phyloP scores from a whole-genome alignment of 2,329 filamentous ascomycete species.

The Fusarium paranaense region DNA sequence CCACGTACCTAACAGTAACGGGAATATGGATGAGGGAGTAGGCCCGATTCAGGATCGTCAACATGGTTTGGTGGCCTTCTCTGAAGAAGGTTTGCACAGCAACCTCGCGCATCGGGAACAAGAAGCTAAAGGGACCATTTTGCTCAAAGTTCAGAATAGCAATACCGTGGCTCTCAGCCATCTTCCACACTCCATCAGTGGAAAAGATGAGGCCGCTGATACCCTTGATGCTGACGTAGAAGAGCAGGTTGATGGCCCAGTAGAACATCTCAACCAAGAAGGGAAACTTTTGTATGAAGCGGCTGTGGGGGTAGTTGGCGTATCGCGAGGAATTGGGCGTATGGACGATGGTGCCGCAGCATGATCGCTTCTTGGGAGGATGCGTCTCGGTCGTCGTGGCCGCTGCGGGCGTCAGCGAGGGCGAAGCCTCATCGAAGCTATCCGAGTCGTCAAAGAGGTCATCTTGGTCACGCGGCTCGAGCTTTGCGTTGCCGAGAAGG shows the following conservation, averaged over 20 bases:
- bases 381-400: slow-evolving; percentile 40
- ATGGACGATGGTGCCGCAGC: slow-evolving; percentile 61
- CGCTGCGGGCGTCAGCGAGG: slow-evolving; percentile 13
- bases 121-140: slow-evolving; percentile 58
- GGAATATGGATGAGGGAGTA: slow-evolving; percentile 72
- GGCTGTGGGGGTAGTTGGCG: slow-evolving; percentile 68
- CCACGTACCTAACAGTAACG: slow-evolving; percentile 65
- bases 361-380: slow-evolving; percentile 61
- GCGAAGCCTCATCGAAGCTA: slow-evolving; percentile 31
- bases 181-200: slow-evolving; percentile 62
- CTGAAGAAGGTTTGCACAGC: slow-evolving; percentile 69
- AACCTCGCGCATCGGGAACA: slow-evolving; percentile 65
- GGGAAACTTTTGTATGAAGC: slow-evolving; percentile 73
- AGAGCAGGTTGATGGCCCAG: slow-evolving; percentile 74
- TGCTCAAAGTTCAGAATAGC: slow-evolving; percentile 67
- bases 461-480: slow-evolving; percentile 40
- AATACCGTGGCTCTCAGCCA: slow-evolving; percentile 66
- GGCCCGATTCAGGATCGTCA: slow-evolving; percentile 68
- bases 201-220: slow-evolving; percentile 49
- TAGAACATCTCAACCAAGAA: slow-evolving; percentile 82
- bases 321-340: slow-evolving; percentile 73
- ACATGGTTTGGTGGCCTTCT: slow-evolving; percentile 61
- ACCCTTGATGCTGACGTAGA: slow-evolving; percentile 59
- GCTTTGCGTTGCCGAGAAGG: slow-evolving; percentile 37
- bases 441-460: slow-evolving; percentile 18